phyloP scores from a whole-genome alignment of 2,329 filamentous ascomycete species.

The Polychaeton citri region DNA sequence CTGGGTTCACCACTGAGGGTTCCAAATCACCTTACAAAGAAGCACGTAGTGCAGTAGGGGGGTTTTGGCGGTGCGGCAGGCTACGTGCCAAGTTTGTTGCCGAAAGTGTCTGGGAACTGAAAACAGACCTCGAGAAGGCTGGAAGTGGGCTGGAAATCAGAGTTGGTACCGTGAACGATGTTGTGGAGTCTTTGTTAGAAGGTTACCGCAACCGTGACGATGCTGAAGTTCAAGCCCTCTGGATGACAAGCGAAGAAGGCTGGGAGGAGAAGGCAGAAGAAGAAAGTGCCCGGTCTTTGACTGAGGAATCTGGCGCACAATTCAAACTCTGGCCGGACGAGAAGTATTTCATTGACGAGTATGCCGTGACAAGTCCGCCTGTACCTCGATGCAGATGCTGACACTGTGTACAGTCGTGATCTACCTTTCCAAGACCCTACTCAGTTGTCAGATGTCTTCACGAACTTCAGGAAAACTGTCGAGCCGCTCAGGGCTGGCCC shows the following conservation, averaged over 20 bases:
- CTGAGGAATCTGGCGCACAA: slow-evolving; percentile 39
- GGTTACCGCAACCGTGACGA: slow-evolving; percentile 23
- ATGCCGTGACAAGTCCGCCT: slow-evolving; percentile 25
- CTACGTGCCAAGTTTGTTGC: slow-evolving; percentile 60
- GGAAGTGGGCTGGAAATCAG: slow-evolving; percentile 51
- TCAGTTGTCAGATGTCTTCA: slow-evolving; percentile 63
- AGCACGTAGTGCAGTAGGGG: slow-evolving; percentile 50
- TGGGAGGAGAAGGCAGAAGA: slow-evolving; percentile 58
- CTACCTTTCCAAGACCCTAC: slow-evolving; percentile 42
- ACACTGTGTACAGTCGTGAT: slow-evolving; percentile 43
- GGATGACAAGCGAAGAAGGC: slow-evolving; percentile 61
- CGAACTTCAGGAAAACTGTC: slow-evolving; percentile 57
- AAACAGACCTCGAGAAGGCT: slow-evolving; percentile 44
- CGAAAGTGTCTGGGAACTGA: slow-evolving; percentile 61
- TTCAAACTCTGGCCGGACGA: slow-evolving; percentile 60
- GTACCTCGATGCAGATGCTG: neutral
- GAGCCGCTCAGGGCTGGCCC: slow-evolving; percentile 58
- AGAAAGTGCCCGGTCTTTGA: slow-evolving; percentile 38
- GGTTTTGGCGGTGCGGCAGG: slow-evolving; percentile 62
- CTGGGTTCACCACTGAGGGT: slow-evolving; percentile 45
- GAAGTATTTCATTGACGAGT: slow-evolving; percentile 73
- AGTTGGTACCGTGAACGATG: slow-evolving; percentile 47
- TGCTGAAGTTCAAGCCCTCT: slow-evolving; percentile 47
- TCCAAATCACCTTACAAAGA: slow-evolving; percentile 51
- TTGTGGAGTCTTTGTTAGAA: slow-evolving; percentile 45